These are phyloP conservation scores for Ophiocordyceps camponoti-rufipedis DNA, from an alignment of 2,329 filamentous ascomycete species.

Conservation along the genomic window DNA sequence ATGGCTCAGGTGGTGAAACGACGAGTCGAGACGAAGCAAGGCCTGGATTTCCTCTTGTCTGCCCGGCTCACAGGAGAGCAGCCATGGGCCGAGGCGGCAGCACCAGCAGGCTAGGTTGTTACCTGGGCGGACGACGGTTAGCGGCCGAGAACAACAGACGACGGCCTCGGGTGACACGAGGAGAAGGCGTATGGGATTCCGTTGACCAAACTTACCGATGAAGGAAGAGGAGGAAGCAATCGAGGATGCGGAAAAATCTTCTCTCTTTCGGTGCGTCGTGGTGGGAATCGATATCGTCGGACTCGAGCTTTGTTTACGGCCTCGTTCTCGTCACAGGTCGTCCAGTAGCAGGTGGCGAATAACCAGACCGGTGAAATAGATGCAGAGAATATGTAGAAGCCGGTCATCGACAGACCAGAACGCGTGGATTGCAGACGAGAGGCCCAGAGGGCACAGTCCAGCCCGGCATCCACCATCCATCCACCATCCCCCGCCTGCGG, in stretches of 20 bases:
- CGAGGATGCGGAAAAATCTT: background rate
- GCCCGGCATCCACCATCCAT: background rate
- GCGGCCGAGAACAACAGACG: background rate
- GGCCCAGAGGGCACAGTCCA: background rate
- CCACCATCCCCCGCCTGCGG: background rate
- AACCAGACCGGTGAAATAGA: background rate
- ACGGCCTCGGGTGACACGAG: background rate
- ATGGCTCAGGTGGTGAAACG: constrained; percentile 13
- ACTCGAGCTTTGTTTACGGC: background rate
- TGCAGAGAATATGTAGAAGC: background rate
- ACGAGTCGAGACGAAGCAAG: background rate
- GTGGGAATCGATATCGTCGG: no score
- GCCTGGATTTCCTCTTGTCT: constrained; percentile 1
- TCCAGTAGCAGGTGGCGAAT: background rate
- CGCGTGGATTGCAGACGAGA: background rate
- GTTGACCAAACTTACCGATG: background rate
- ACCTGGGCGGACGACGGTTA: background rate
- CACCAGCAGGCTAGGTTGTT: no score
- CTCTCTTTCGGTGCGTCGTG: no score
- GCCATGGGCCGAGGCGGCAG: background rate
- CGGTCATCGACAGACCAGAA: background rate
- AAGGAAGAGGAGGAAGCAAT: background rate
- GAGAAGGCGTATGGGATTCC: background rate
- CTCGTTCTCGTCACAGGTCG: background rate
- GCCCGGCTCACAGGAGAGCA: background rate